Conservation (phyloP, 2,329 filamentous ascomycete species). For the Colletotrichum incanum region DNA sequence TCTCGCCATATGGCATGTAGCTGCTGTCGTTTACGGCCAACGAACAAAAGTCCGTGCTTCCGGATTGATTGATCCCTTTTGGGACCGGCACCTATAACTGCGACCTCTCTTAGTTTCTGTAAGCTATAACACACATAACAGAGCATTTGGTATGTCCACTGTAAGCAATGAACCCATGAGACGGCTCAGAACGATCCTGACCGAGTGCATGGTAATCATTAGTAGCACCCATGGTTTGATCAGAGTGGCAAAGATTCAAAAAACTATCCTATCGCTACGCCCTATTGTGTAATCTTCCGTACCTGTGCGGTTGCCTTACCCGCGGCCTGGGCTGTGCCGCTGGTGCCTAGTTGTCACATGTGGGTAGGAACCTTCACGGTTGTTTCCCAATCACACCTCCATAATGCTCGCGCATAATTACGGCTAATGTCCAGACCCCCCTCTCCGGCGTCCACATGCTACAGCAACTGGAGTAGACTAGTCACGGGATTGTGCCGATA, state of each 20-base stretch:
- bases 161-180: not conserved
- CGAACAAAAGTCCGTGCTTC: not conserved
- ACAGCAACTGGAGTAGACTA: too few species aligned
- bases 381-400: too few species aligned
- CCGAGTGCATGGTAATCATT: not conserved
- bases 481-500: too few species aligned
- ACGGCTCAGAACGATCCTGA: not conserved
- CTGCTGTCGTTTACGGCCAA: not conserved
- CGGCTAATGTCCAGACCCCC: too few species aligned
- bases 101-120: not conserved
- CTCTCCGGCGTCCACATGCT: too few species aligned
- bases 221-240: not conserved
- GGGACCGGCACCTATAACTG: too few species aligned
- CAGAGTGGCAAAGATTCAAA: not conserved
- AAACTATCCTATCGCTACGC: not conserved
- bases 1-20: not conserved
- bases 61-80: not conserved
- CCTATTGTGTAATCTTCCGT: not conserved
- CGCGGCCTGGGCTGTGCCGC: too few species aligned
- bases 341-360: too few species aligned
- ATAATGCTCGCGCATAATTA: too few species aligned
- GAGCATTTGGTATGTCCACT: not conserved
- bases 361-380: too few species aligned
- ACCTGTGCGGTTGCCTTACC: not conserved
- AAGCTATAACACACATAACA: not conserved